Evolutionary conservation across 805 yeast species (phyloP).

Genomic region (Hermanozyma aechmeae): DNA sequence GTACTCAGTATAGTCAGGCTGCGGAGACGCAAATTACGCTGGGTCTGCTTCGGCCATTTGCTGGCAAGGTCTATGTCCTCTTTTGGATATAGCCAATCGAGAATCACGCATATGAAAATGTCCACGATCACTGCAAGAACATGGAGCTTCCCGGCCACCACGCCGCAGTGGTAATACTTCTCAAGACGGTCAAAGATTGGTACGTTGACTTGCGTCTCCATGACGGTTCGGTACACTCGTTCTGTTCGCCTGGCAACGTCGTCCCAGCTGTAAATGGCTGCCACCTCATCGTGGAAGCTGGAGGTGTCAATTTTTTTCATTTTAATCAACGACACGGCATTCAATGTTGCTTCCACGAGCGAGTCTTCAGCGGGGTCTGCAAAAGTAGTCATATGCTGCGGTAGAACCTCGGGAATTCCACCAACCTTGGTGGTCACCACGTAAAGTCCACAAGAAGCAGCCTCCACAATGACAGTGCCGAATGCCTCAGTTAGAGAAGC

Average conservation of each 20-base stretch:
- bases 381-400: slow-evolving; percentile 85
- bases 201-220: slow-evolving; percentile 33
- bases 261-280: slow-evolving; percentile 83
- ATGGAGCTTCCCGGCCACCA: slow-evolving; percentile 81
- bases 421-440: slow-evolving; percentile 96
- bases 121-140: slow-evolving; percentile 78
- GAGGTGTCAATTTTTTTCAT: slow-evolving; percentile 59
- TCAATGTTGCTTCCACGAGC: slow-evolving; percentile 57
- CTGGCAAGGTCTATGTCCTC: slow-evolving; percentile 60
- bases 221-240: slow-evolving; percentile 54
- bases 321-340: slow-evolving; percentile 58
- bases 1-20: too few relatives aligned
- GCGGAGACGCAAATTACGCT: too few relatives aligned
- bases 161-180: slow-evolving; percentile 60
- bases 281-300: slow-evolving; percentile 68
- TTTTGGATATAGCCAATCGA: slow-evolving; percentile 67
- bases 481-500: slow-evolving; percentile 95
- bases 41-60: slow-evolving; percentile 67
- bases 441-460: slow-evolving; percentile 89
- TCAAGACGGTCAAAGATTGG: slow-evolving; percentile 51
- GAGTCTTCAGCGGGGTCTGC: slow-evolving; percentile 85
- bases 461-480: slow-evolving; percentile 95
- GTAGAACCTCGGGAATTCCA: slow-evolving; percentile 95
- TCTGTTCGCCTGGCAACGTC: slow-evolving; percentile 85
- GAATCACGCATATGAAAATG: slow-evolving; percentile 47